These are phyloP conservation scores for Amesomyces nigricolor DNA, from an alignment of 2,329 filamentous ascomycete genomes.

Conservation along the genomic window DNA sequence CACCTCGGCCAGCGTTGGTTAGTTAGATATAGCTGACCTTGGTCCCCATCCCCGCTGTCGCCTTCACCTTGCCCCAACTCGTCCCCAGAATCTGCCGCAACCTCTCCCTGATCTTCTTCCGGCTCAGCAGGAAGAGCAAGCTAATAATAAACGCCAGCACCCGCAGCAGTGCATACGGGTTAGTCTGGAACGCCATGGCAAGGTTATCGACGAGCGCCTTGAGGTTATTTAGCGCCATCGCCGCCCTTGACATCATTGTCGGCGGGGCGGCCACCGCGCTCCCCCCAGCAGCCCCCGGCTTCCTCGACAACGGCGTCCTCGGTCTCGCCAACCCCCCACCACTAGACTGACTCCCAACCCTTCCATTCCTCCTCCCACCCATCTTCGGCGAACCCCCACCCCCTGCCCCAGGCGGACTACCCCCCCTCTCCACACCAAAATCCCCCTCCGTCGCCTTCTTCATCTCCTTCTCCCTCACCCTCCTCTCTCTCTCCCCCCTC, in stretches of 20 bases:
- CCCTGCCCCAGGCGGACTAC: background rate
- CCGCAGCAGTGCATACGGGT: constrained; percentile 51
- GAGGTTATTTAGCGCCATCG: constrained; percentile 49
- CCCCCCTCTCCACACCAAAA: constrained; percentile 9
- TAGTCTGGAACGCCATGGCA: constrained; percentile 46
- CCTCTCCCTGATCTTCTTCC: constrained; percentile 68
- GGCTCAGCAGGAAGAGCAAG: constrained; percentile 69
- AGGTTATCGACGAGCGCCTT: constrained; percentile 47
- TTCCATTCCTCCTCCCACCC: background rate
- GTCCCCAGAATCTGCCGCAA: constrained; percentile 62
- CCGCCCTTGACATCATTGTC: constrained; percentile 44
- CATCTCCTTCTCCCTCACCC: background rate
- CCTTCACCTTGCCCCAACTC: constrained; percentile 74
- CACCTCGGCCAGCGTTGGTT: background rate
- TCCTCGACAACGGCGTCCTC: constrained; percentile 1
- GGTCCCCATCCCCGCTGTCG: constrained; percentile 90
- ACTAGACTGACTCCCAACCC: background rate
- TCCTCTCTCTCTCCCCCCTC: constrained; percentile 41
- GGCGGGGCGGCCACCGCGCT: constrained; percentile 28
- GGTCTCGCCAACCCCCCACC: background rate
- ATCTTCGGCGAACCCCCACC: background rate
- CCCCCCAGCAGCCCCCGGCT: constrained; percentile 1
- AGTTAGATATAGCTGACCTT: constrained; percentile 91
- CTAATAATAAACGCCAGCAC: constrained; percentile 75
- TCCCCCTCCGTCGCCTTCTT: constrained; percentile 51